Evolutionary conservation across 192 early-diverging fungal species (phyloP).

Genomic region (Coemansia sp.): DNA sequence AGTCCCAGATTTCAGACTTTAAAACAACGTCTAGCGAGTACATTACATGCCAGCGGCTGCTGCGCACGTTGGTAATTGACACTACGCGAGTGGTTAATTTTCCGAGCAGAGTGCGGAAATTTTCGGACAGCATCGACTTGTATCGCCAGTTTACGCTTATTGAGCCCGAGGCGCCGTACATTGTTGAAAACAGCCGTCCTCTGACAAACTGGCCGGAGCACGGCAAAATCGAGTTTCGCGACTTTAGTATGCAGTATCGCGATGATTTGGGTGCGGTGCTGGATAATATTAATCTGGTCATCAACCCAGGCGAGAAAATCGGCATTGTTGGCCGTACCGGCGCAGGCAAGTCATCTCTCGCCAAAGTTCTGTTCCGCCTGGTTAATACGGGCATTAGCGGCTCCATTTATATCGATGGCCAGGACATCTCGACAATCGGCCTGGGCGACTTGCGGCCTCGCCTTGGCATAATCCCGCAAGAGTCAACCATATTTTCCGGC

Average conservation of each 20-base stretch:
- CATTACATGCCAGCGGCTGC: slow-evolving; percentile 9
- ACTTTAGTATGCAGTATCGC: slow-evolving; percentile 63
- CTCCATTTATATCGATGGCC: slow-evolving; percentile 68
- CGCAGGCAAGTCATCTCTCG: slow-evolving; percentile 77
- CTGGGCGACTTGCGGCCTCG: slow-evolving; percentile 51
- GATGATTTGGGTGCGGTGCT: slow-evolving; percentile 41
- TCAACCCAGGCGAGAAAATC: slow-evolving; percentile 56
- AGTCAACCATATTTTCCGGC: slow-evolving; percentile 67
- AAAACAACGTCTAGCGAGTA: slow-evolving; percentile 23
- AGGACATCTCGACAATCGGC: slow-evolving; percentile 65
- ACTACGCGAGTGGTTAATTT: slow-evolving; percentile 12
- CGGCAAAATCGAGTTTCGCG: slow-evolving; percentile 60
- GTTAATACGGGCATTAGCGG: slow-evolving; percentile 56
- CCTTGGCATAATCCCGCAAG: slow-evolving; percentile 71
- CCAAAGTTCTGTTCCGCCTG: slow-evolving; percentile 72
- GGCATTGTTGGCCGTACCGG: slow-evolving; percentile 72
- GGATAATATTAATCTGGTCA: slow-evolving; percentile 24
- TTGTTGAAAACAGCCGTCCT: slow-evolving; percentile 57
- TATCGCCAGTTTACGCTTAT: slow-evolving; percentile 47
- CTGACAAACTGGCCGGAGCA: slow-evolving; percentile 60
- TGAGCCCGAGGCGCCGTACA: slow-evolving; percentile 55
- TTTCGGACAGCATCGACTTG: slow-evolving; percentile 22
- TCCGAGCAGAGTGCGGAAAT: slow-evolving; percentile 12
- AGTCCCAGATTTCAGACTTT: slow-evolving; percentile 15
- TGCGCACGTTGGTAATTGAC: slow-evolving; percentile 1